Evolutionary conservation across 768 basidiomycete genomes (phyloP).

Genomic region (Leccinellum albellum): DNA sequence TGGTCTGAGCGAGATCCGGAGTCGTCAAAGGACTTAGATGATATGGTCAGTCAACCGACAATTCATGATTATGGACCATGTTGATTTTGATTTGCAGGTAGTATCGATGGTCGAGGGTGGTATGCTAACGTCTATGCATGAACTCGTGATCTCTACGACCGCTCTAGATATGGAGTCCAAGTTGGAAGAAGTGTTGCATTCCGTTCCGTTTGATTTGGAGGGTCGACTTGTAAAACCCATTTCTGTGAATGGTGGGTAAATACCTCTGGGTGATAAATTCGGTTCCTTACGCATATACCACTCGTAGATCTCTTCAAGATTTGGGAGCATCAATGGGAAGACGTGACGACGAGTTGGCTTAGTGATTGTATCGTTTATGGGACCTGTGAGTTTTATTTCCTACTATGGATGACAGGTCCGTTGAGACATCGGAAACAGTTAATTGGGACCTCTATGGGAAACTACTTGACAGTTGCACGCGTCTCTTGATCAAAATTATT

Average conservation of each 20-base stretch:
- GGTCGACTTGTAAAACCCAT: slow-evolving; percentile 52
- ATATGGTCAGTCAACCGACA: slow-evolving; percentile 48
- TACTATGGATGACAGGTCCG: neutral
- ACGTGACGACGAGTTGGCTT: slow-evolving; percentile 18
- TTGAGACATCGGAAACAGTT: slow-evolving; percentile 34
- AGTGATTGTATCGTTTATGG: slow-evolving; percentile 30
- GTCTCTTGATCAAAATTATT: slow-evolving; percentile 39
- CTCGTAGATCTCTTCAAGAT: slow-evolving; percentile 24
- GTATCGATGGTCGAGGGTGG: slow-evolving; percentile 45
- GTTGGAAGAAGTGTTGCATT: slow-evolving; percentile 41
- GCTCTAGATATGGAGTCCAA: slow-evolving; percentile 58
- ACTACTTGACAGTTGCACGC: slow-evolving; percentile 39
- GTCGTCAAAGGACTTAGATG: slow-evolving; percentile 46
- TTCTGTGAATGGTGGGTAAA: slow-evolving; percentile 45
- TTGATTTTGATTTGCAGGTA: slow-evolving; percentile 37
- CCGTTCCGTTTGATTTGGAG: slow-evolving; percentile 49
- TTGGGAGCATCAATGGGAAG: slow-evolving; percentile 25
- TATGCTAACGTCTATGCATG: slow-evolving; percentile 37
- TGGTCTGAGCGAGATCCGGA: slow-evolving; percentile 52
- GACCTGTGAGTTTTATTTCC: slow-evolving; percentile 41
- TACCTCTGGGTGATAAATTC: neutral
- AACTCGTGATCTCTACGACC: slow-evolving; percentile 48
- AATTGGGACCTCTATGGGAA: slow-evolving; percentile 53
- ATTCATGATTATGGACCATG: neutral
- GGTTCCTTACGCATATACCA: neutral